A percentile compares a stretch with the other conserved stretches of the same genome.
These are phyloP conservation scores for Colletotrichum sojae DNA, from an alignment of 2,329 filamentous ascomycete genomes.

Conservation along the genomic window DNA sequence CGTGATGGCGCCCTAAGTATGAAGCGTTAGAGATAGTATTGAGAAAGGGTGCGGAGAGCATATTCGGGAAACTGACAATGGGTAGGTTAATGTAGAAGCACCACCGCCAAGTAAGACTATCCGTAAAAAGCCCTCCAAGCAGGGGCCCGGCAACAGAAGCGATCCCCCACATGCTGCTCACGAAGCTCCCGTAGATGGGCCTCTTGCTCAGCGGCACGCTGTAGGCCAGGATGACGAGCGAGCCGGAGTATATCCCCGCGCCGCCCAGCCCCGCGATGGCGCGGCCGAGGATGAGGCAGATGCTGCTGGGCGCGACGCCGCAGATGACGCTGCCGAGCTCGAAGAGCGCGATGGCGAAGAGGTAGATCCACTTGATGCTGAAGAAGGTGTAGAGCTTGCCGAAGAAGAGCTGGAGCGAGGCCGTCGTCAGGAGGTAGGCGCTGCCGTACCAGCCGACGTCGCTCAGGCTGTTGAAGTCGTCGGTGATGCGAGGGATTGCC, in stretches of 20 bases:
- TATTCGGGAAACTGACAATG: constrained; percentile 45
- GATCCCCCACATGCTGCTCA: constrained; percentile 62
- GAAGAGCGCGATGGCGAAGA: constrained; percentile 56
- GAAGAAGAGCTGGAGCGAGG: constrained; percentile 56
- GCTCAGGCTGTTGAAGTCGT: constrained; percentile 58
- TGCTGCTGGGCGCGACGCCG: constrained; percentile 49
- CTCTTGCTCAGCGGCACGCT: constrained; percentile 52
- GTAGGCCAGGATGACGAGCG: constrained; percentile 57
- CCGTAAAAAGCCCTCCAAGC: constrained; percentile 54
- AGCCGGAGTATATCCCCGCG: constrained; percentile 62
- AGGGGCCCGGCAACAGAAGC: constrained; percentile 54
- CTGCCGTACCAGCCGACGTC: constrained; percentile 67
- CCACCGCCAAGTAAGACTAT: constrained; percentile 56
- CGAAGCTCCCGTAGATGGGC: constrained; percentile 55
- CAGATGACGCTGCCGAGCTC: constrained; percentile 61
- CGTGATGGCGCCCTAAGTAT: constrained; percentile 50
- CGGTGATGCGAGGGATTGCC: constrained; percentile 60
- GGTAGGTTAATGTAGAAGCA: constrained; percentile 59
- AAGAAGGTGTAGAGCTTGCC: constrained; percentile 62
- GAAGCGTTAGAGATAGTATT: constrained; percentile 11
- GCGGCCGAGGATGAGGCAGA: constrained; percentile 53
- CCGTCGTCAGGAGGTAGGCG: constrained; percentile 58
- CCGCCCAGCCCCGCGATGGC: constrained; percentile 57
- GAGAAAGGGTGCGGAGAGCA: too few relatives aligned
- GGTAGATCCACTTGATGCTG: constrained; percentile 58